Percentiles rank a stretch among this genome's conserved stretches.
phyloP scores from a whole-genome alignment of 345 rosid genomes.

The Gossypium ekmanianum region DNA sequence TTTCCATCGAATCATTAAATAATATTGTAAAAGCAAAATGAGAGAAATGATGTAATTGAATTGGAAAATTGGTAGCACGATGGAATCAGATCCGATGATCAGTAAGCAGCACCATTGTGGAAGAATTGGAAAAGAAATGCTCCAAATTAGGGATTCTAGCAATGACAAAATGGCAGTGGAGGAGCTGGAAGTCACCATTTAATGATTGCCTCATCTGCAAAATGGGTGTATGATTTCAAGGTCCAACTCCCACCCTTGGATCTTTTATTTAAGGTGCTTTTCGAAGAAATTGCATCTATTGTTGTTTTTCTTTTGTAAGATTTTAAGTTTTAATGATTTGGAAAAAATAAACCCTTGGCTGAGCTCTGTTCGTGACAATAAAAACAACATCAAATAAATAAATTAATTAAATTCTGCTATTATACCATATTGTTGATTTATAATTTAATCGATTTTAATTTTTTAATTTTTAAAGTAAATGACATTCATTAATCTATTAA shows the following conservation, averaged over 20 bases:
- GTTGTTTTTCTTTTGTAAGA: neutral
- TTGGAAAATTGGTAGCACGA: neutral
- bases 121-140: slow-evolving; percentile 8
- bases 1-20: neutral
- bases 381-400: too few species aligned
- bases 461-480: accelerated
- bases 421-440: too few species aligned
- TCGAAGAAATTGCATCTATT: neutral
- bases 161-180: slow-evolving; percentile 3
- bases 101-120: neutral
- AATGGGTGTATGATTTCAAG: too few species aligned
- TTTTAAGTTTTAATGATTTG: too few species aligned
- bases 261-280: neutral
- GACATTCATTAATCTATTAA: too few species aligned
- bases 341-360: too few species aligned
- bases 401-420: too few species aligned
- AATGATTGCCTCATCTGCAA: neutral
- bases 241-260: neutral
- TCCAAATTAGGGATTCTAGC: neutral
- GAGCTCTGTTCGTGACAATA: too few species aligned
- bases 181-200: slow-evolving; percentile 16
- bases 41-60: neutral
- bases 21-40: neutral
- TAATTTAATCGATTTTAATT: too few species aligned
- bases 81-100: slow-evolving; percentile 17